Base-by-base conservation (phyloP, 192 early-diverging fungal genomes). In the Podila epicladia region DNA sequence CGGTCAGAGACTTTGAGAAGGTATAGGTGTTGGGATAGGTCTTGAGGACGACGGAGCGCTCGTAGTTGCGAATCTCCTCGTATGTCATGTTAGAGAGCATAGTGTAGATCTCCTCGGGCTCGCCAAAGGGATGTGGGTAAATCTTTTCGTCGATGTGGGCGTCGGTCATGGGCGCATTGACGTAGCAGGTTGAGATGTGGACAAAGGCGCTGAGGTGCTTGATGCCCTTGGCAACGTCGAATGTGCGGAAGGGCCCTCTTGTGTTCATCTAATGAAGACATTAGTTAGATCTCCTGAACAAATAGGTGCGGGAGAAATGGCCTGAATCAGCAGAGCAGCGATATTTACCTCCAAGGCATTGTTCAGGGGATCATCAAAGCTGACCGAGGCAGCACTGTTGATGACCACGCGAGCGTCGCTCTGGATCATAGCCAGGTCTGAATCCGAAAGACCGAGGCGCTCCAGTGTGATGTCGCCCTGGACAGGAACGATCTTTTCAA, bases 301-400 rank as follows among this genome's bases (percentile, higher is more conserved):
- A 22, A 9, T 9, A 24, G n/a, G n/a, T 65, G 9, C 8, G 17
- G 22, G 17, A 29, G 62, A 17, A 29, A 9, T 31, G 19, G 11
- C 9, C 15, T 31, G 45, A 49, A 11, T 29, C 12, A 28, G 6
- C 9, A 4, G 26, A 45, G 3, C 31, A 33, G 33, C 31, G 32
- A 6, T 4, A 45, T 22, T 72, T 82, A 88, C 87, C 83, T 86
- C 83, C 13, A 86, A 66, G 11, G 87, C 67, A 49, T 76, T 77
- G 65, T 86, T 83, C 22, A 88, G 45, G 9, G 76, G 73, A 22
- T 86, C 87, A 32, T 83, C 82, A 51, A 80, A 78, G 50, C 84
- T 84, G 17, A 84, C 72, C n/a, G 78, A 84, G 12, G 78, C 87
- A 37, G 85, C 87, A 61, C 87, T 85, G 26, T 88, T 83, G 20